Conservation (phyloP, 345 rosid genomes). For the Camelina hispida region DNA sequence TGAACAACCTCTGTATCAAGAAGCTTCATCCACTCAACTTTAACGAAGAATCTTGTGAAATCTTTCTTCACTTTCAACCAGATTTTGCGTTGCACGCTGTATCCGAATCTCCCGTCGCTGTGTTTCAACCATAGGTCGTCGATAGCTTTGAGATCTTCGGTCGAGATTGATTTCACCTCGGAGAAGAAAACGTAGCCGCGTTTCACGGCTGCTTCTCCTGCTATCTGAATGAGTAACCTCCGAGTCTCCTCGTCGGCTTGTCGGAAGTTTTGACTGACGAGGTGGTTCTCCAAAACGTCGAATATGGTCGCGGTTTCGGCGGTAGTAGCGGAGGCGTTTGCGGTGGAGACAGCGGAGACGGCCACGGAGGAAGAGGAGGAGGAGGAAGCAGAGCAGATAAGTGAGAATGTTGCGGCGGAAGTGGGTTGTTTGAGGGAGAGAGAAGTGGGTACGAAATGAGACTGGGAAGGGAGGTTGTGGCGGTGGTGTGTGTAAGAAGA, state of each 20-base stretch:
- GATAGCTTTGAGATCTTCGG: constrained; percentile 63
- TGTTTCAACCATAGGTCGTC: constrained; percentile 75
- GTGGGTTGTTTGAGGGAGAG: constrained; percentile 47
- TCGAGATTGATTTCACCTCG: constrained; percentile 76
- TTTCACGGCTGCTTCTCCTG: constrained; percentile 76
- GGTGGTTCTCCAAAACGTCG: constrained; percentile 69
- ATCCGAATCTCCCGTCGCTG: constrained; percentile 78
- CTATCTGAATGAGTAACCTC: constrained; percentile 72
- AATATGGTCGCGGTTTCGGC: constrained; percentile 55
- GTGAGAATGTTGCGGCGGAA: constrained; percentile 47
- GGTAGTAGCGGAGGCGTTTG: constrained; percentile 44
- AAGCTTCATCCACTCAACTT: constrained; percentile 94
- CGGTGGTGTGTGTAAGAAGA: constrained; percentile 46
- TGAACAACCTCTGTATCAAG: constrained; percentile 87
- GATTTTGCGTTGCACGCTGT: constrained; percentile 75
- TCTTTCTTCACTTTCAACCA: constrained; percentile 71
- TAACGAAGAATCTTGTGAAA: constrained; percentile 77
- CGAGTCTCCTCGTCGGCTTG: constrained; percentile 94
- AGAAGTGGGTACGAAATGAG: constrained; percentile 49
- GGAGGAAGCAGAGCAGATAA: constrained; percentile 39
- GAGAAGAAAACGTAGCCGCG: constrained; percentile 98
- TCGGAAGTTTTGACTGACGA: constrained; percentile 66
- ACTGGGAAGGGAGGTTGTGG: constrained; percentile 41
- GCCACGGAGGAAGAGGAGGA: constrained; percentile 31
- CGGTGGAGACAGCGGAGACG: constrained; percentile 38